A percentile compares a stretch with the other conserved stretches of the same genome.
phyloP scores from a whole-genome alignment of 2,329 filamentous ascomycete species.

The Xylaria sp. region DNA sequence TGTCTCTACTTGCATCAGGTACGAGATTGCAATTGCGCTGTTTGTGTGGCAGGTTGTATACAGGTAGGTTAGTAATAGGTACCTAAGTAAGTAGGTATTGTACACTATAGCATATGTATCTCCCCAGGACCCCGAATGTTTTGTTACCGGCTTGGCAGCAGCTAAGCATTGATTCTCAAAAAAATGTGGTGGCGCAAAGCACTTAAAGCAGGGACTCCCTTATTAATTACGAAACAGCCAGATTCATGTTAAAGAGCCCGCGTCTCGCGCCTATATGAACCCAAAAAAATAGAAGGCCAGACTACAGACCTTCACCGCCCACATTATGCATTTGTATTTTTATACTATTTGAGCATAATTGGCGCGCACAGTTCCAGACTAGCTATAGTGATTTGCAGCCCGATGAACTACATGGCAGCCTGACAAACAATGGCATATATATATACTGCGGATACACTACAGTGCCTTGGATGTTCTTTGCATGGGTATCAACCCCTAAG shows the following conservation, averaged over 20 bases:
- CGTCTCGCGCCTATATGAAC: conserved; percentile 23
- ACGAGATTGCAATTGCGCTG: too few species aligned
- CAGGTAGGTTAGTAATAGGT: too few species aligned
- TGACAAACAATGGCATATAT: conserved; percentile 13
- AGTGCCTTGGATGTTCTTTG: conserved; percentile 7
- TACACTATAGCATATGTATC: conserved; percentile 10
- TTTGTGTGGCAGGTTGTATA: background rate
- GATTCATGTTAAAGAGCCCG: conserved; percentile 13
- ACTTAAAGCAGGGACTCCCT: conserved; percentile 24
- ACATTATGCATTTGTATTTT: conserved; percentile 16
- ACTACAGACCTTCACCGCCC: background rate
- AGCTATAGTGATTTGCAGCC: conserved; percentile 12
- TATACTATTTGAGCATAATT: conserved; percentile 15
- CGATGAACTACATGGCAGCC: conserved; percentile 25
- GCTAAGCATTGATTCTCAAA: conserved; percentile 11
- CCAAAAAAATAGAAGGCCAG: conserved; percentile 2
- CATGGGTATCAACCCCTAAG: conserved; percentile 25
- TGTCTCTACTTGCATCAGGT: too few species aligned
- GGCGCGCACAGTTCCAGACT: conserved; percentile 5
- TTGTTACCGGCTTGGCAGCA: conserved; percentile 18
- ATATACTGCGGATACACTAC: too few species aligned
- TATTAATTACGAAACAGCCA: conserved; percentile 24
- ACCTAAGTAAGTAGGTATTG: background rate
- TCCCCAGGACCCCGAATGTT: conserved; percentile 24
- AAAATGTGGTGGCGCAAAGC: conserved; percentile 7